Evolutionary conservation across 305 asterid species (phyloP), one percentile per base, ranked within the genome.

Genomic region (Fraxinus sp.): DNA sequence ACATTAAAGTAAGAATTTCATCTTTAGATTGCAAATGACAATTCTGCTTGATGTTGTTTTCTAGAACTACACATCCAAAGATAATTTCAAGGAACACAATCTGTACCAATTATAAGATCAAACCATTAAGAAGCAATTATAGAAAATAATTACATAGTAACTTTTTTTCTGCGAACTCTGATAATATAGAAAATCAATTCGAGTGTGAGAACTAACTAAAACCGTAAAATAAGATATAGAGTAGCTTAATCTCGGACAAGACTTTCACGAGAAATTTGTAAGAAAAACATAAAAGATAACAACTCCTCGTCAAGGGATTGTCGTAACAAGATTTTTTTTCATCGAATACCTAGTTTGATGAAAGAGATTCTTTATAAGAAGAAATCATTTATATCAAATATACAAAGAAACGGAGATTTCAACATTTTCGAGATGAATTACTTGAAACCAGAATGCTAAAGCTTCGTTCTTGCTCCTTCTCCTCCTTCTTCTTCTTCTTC

Each of bases 361-460:
- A 57, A 57, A 57, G 10, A 55, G 10, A 55, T 6, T 14, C 59
- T 49, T 16, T 5, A 4, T 62, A 7, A 62, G 32, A 20, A 22
- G 71, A 22, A 9, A 20, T 62, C 2, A 62, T 20, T 16, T 20
- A 24, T 35, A 20, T 64, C 14, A 22, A 64, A 64, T 24, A 64
- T 24, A 9, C 30, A 0, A 22, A 64, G 72, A 22, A 24, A 64
- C 1, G 6, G 24, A 64, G 16, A 22, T 64, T 20, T 64, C 72
- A 64, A 24, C 33, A 24, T 22, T 7, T 64, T 9, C 6, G 72
- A 64, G 79, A 26, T 9, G 84, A 83, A 79, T 22, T 77, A 55
- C 79, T 72, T 32, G 22, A 52, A 79, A 87, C 80, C 1, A 84
- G 82, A 9, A 70, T 7, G 20, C 81, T 80, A 62, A 16, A 20